Conservation (phyloP, 495 filamentous ascomycete genomes). For the Penicillium psychrofluorescens region DNA sequence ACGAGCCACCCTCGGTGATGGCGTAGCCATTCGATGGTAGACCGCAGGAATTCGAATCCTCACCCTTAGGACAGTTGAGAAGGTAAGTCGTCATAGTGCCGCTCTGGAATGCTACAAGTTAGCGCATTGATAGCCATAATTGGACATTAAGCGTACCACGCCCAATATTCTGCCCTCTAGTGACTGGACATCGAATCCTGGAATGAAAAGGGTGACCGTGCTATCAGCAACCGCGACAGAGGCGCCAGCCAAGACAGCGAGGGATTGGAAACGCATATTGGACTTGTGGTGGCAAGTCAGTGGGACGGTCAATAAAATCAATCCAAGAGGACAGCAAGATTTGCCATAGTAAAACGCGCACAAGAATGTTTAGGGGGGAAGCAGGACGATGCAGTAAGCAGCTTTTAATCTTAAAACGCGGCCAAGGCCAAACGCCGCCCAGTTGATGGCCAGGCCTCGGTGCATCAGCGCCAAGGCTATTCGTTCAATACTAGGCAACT, state of each 20-base stretch:
- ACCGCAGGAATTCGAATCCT: conserved; percentile 1
- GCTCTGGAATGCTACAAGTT: conserved; percentile 1
- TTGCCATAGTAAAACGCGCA: too few species aligned
- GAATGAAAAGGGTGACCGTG: conserved; percentile 10
- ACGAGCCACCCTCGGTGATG: not conserved
- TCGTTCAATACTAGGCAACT: too few species aligned
- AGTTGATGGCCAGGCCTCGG: too few species aligned
- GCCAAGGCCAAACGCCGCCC: too few species aligned
- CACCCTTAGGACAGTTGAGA: conserved; percentile 1
- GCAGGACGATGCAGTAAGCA: too few species aligned
- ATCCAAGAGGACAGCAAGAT: too few species aligned
- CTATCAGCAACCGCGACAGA: conserved; percentile 2
- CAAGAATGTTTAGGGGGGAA: too few species aligned
- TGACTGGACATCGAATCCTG: conserved; percentile 5
- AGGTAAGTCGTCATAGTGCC: conserved; percentile 8
- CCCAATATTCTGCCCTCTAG: conserved; percentile 6
- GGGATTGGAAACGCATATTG: conserved; percentile 8
- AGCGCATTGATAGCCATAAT: too few species aligned
- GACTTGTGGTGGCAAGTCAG: not conserved
- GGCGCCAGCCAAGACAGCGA: conserved; percentile 8
- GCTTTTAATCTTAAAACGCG: too few species aligned
- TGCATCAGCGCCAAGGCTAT: too few species aligned
- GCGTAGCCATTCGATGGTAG: not conserved
- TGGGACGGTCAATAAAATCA: too few species aligned
- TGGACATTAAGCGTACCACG: conserved; percentile 1